A percentile compares a stretch with the other conserved stretches of the same genome.
These are phyloP conservation scores for Zanthoxylum bungeanum DNA, from an alignment of 345 rosid species.

Conservation along the genomic window DNA sequence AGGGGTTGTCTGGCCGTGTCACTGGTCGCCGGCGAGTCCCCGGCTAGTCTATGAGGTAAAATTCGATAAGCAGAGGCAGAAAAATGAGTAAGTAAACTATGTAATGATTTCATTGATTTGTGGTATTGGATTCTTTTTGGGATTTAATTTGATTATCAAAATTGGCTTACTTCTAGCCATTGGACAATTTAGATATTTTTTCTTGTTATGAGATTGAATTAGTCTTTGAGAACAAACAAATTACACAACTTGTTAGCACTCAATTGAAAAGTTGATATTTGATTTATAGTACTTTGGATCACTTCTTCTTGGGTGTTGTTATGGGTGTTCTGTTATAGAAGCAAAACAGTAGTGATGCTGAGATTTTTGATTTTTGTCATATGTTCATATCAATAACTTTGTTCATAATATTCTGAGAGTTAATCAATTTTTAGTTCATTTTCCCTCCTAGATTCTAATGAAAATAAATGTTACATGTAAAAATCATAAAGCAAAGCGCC, in stretches of 20 bases:
- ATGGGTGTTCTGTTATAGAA: not conserved
- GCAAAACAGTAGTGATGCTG: not conserved
- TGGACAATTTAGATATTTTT: not conserved
- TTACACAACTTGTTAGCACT: not conserved
- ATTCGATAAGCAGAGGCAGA: no score
- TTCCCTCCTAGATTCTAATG: not conserved
- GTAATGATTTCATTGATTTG: no score
- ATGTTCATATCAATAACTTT: not conserved
- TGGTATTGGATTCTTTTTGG: no score
- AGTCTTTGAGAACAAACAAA: not conserved
- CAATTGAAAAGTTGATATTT: not conserved
- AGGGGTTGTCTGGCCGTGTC: no score
- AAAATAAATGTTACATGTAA: not conserved
- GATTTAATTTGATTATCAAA: no score
- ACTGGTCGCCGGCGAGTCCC: no score
- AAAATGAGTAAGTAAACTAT: no score
- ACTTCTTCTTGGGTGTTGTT: not conserved
- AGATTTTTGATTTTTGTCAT: no score
- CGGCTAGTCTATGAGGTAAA: no score
- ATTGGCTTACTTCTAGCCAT: slow-evolving; percentile 46
- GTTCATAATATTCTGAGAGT: not conserved
- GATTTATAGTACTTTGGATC: not conserved
- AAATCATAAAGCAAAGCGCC: not conserved
- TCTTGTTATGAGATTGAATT: not conserved
- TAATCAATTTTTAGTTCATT: not conserved